A percentile compares a stretch with the other conserved stretches of the same genome.
These are phyloP conservation scores for Ceratocystis albifundus DNA, from an alignment of 2,329 filamentous ascomycete species.

Conservation along the genomic window DNA sequence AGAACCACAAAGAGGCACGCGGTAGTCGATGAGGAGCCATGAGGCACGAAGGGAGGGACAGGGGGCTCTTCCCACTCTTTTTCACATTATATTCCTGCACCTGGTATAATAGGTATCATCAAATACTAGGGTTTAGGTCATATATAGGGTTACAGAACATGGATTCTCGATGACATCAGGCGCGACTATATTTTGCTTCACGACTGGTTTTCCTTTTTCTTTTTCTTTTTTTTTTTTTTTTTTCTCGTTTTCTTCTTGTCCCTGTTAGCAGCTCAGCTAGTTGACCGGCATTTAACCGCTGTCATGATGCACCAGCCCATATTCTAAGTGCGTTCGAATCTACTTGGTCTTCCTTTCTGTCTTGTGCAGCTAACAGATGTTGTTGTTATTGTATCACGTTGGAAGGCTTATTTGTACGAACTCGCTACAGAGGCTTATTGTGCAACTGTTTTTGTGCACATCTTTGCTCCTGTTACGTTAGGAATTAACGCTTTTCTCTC, in stretches of 20 bases:
- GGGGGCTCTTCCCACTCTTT: too few relatives aligned
- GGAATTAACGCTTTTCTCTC: not conserved
- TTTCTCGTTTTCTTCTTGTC: not conserved
- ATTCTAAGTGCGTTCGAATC: not conserved
- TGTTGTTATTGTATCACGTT: not conserved
- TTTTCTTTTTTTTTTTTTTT: not conserved
- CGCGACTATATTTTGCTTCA: too few relatives aligned
- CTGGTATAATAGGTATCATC: too few relatives aligned
- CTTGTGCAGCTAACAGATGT: not conserved
- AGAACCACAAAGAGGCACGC: too few relatives aligned
- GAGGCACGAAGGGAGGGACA: too few relatives aligned
- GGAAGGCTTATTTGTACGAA: not conserved
- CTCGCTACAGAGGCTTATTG: not conserved
- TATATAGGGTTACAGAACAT: too few relatives aligned
- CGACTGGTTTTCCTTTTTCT: too few relatives aligned
- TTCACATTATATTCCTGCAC: too few relatives aligned
- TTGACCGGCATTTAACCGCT: not conserved
- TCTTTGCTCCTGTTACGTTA: too few relatives aligned
- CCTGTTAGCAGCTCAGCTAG: not conserved
- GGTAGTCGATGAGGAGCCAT: too few relatives aligned
- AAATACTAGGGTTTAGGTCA: rapidly evolving
- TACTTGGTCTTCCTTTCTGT: too few relatives aligned
- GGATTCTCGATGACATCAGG: too few relatives aligned
- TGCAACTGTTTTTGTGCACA: not conserved
- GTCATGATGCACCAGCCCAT: not conserved